A percentile compares a stretch with the other conserved stretches of the same genome.
These are phyloP conservation scores for Bathelium albidoporum DNA, from an alignment of 495 filamentous ascomycete genomes.

Conservation along the genomic window DNA sequence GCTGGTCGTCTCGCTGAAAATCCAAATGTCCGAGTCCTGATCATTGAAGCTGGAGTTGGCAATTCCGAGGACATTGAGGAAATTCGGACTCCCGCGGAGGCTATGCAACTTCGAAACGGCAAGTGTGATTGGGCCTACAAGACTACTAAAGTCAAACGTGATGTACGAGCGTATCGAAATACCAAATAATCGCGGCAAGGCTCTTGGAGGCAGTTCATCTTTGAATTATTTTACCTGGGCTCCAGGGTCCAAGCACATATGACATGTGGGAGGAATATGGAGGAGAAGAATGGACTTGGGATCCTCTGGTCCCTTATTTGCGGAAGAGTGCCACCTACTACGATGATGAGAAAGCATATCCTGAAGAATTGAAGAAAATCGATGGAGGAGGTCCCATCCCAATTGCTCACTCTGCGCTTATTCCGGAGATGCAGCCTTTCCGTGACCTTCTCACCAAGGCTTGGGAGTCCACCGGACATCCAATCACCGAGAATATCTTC, in stretches of 20 bases:
- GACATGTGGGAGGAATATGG: constrained; percentile 17
- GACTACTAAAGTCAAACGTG: no score
- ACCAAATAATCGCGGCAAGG: no score
- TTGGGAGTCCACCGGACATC: no score
- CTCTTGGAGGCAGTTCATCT: constrained; percentile 15
- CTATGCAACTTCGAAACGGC: not conserved
- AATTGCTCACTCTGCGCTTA: no score
- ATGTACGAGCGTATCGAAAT: no score
- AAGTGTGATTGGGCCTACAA: constrained; percentile 11
- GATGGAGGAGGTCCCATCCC: no score
- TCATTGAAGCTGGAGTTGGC: not conserved
- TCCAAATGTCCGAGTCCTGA: not conserved
- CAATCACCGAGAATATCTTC: no score
- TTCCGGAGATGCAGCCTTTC: no score
- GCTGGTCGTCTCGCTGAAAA: constrained; percentile 15
- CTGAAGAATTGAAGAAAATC: constrained; percentile 12
- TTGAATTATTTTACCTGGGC: constrained; percentile 18
- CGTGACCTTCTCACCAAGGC: no score
- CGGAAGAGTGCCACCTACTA: constrained; percentile 13
- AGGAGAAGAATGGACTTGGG: constrained; percentile 19
- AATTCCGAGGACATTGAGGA: not conserved
- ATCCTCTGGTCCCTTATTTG: constrained; percentile 15
- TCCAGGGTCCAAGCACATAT: not conserved
- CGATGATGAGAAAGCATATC: not conserved
- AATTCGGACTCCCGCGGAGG: not conserved